These are phyloP conservation scores for Kodamaea fungicola DNA, from an alignment of 1,139 yeast species.

Conservation along the genomic window DNA sequence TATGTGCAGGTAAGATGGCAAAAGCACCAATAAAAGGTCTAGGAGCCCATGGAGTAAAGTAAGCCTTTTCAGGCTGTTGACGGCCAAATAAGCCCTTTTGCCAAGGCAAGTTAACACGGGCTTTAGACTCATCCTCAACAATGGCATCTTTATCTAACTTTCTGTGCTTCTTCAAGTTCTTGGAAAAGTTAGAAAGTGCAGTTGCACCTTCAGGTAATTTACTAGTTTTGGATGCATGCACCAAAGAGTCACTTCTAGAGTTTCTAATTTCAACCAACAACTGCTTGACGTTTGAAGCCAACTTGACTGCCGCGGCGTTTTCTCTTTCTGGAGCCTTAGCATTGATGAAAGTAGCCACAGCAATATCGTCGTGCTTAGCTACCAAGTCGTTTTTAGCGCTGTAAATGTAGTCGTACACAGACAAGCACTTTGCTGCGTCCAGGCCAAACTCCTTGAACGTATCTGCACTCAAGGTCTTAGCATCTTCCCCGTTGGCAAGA, in stretches of 20 bases:
- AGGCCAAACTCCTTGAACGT: slow-evolving; percentile 19
- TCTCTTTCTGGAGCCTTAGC: slow-evolving; percentile 37
- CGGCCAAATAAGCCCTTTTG: slow-evolving; percentile 78
- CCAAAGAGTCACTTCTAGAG: slow-evolving; percentile 47
- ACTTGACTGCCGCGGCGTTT: slow-evolving; percentile 34
- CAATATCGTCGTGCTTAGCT: slow-evolving; percentile 14
- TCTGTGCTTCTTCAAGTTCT: slow-evolving; percentile 46
- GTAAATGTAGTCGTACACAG: slow-evolving; percentile 26
- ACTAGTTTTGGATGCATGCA: slow-evolving; percentile 29
- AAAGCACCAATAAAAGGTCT: slow-evolving; percentile 91
- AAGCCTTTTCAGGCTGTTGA: slow-evolving; percentile 69
- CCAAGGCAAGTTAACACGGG: slow-evolving; percentile 62
- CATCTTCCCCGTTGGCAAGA: slow-evolving; percentile 20
- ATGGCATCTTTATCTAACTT: slow-evolving; percentile 51
- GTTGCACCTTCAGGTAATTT: slow-evolving; percentile 28
- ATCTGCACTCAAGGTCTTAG: slow-evolving; percentile 17
- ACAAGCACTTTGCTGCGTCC: slow-evolving; percentile 30
- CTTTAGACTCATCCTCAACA: slow-evolving; percentile 52
- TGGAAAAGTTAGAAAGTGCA: slow-evolving; percentile 49
- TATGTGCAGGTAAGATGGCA: slow-evolving; percentile 86
- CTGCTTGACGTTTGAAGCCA: slow-evolving; percentile 49
- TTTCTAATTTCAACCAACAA: slow-evolving; percentile 53
- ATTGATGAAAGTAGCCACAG: slow-evolving; percentile 21
- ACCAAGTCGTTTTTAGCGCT: slow-evolving; percentile 28
- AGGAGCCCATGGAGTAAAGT: slow-evolving; percentile 96